Conservation (phyloP, 441 rosid genomes). For the Adansonia rubrostipa region DNA sequence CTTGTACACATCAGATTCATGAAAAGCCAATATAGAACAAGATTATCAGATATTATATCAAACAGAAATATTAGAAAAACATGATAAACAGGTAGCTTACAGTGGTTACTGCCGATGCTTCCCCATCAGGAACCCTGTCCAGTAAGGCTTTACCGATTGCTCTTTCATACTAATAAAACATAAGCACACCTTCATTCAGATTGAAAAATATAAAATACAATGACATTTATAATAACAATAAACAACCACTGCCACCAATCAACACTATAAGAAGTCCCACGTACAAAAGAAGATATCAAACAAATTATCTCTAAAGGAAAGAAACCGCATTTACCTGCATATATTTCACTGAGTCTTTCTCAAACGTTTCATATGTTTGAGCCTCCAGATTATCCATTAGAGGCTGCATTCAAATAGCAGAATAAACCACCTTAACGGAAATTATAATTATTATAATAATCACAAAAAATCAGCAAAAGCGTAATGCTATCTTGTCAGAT, state of each 20-base stretch:
- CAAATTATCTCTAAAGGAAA: constrained; percentile 8
- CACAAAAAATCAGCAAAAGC: background rate
- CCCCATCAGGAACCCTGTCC: constrained; percentile 84
- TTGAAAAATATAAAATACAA: constrained; percentile 20
- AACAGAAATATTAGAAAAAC: constrained; percentile 14
- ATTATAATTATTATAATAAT: constrained; percentile 18
- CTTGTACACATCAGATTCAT: constrained; percentile 18
- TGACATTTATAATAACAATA: background rate
- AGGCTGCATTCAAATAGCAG: constrained; percentile 60
- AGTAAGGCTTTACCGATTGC: constrained; percentile 84
- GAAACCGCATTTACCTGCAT: constrained; percentile 58
- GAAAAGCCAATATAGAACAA: background rate
- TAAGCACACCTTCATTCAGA: constrained; percentile 28
- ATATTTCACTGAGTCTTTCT: constrained; percentile 88
- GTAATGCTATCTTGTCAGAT: background rate
- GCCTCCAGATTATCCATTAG: constrained; percentile 99
- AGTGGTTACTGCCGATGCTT: constrained; percentile 57
- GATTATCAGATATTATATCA: constrained; percentile 15
- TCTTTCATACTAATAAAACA: constrained; percentile 79
- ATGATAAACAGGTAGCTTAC: constrained; percentile 48
- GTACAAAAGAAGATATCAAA: background rate
- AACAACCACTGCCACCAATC: constrained; percentile 11
- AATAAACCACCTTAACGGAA: constrained; percentile 14
- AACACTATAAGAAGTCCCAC: constrained; percentile 18
- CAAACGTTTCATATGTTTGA: constrained; percentile 98